A percentile compares a stretch with the other conserved stretches of the same genome.
Conservation (phyloP, 2,329 filamentous ascomycete genomes). For the Bipolaris victoriae region DNA sequence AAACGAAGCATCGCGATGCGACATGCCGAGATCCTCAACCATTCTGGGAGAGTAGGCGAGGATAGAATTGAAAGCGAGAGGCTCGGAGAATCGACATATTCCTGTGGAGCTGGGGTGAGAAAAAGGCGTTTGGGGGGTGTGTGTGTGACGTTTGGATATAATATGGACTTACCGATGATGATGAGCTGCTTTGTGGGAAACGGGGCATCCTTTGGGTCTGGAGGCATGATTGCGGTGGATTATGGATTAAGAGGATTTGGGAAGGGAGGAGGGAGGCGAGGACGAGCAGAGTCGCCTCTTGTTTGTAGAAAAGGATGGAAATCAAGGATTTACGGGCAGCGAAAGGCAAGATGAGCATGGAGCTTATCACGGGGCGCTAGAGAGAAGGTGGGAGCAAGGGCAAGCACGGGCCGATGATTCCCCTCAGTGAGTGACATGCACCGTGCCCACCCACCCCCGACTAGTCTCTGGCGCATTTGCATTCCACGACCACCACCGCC, state of each 20-base stretch:
- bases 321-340: slow-evolving; percentile 27
- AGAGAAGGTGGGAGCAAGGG: slow-evolving; percentile 11
- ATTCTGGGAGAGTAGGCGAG: slow-evolving; percentile 71
- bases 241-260: slow-evolving; percentile 1
- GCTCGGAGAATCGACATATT: slow-evolving; percentile 90
- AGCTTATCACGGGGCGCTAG: slow-evolving; percentile 28
- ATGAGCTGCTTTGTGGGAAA: slow-evolving; percentile 57
- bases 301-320: slow-evolving; percentile 14
- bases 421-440: slow-evolving; percentile 19
- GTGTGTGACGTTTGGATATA: slow-evolving; percentile 21
- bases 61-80: slow-evolving; percentile 91
- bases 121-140: slow-evolving; percentile 14
- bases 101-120: slow-evolving; percentile 58
- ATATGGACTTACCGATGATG: slow-evolving; percentile 47
- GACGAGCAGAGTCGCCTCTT: slow-evolving; percentile 23
- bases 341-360: slow-evolving; percentile 7
- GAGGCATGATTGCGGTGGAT: slow-evolving; percentile 30
- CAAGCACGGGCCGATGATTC: slow-evolving; percentile 26
- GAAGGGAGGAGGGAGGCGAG: slow-evolving; percentile 7
- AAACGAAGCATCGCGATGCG: slow-evolving; percentile 67
- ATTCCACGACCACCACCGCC: not conserved
- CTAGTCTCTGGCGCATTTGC: slow-evolving; percentile 18
- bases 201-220: slow-evolving; percentile 43
- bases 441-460: slow-evolving; percentile 11
- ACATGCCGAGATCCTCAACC: slow-evolving; percentile 48